A percentile compares a stretch with the other conserved stretches of the same genome.
phyloP scores from a whole-genome alignment of 2,329 filamentous ascomycete genomes.

The Fusarium sp. region DNA sequence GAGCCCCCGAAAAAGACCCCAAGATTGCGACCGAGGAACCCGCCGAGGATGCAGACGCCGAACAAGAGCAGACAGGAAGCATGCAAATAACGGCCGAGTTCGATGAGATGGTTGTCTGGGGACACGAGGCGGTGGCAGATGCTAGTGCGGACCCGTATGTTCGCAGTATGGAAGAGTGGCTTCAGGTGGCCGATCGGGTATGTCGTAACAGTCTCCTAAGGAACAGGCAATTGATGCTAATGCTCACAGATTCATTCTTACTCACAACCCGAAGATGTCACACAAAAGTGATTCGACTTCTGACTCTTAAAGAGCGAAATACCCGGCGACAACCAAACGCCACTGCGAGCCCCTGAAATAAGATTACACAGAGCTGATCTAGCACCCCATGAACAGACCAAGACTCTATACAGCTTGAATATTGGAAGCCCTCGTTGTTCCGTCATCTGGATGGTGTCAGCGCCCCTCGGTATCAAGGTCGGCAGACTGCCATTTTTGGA shows the following conservation, averaged over 20 bases:
- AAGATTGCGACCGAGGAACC: slow-evolving; percentile 56
- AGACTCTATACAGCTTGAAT: background rate
- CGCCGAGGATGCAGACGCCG: slow-evolving; percentile 60
- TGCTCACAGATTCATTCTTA: slow-evolving; percentile 45
- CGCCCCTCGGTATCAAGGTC: background rate
- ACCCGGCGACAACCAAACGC: background rate
- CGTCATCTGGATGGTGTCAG: background rate
- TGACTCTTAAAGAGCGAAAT: background rate
- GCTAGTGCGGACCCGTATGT: slow-evolving; percentile 77
- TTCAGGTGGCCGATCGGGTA: slow-evolving; percentile 79
- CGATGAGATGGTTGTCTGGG: slow-evolving; percentile 85
- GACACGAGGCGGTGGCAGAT: slow-evolving; percentile 78
- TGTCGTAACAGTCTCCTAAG: slow-evolving; percentile 39
- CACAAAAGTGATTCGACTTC: background rate
- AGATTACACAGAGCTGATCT: background rate
- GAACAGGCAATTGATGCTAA: slow-evolving; percentile 14
- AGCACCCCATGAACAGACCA: background rate
- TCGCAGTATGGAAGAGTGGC: slow-evolving; percentile 85
- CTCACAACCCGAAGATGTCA: slow-evolving; percentile 2
- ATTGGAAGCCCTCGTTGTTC: background rate
- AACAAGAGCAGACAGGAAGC: slow-evolving; percentile 61
- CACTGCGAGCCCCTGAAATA: background rate
- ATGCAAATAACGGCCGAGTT: slow-evolving; percentile 78
- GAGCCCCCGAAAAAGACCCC: slow-evolving; percentile 56
- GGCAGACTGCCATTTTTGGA: background rate